phyloP scores from a whole-genome alignment of 208 protist species.

The Wallacemonas rigidus region DNA sequence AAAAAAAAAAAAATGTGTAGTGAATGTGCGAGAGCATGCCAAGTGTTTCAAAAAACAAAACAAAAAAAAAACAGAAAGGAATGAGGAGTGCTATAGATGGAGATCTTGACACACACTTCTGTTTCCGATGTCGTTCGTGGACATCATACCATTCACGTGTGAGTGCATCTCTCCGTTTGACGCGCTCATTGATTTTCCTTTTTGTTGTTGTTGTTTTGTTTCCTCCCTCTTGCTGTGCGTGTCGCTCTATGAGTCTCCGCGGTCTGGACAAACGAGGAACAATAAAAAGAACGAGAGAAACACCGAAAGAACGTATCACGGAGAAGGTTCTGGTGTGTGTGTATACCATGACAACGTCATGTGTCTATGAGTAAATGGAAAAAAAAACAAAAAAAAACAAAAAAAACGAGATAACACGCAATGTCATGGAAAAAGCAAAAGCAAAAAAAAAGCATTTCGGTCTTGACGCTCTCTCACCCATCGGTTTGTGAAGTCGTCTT shows the following conservation, averaged over 20 bases:
- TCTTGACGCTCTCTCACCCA: too few relatives aligned
- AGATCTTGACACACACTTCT: too few relatives aligned
- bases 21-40: too few relatives aligned
- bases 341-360: neutral
- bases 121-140: too few relatives aligned
- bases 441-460: neutral
- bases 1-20: neutral
- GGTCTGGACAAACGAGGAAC: too few relatives aligned
- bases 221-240: neutral
- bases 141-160: neutral
- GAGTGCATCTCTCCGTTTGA: too few relatives aligned
- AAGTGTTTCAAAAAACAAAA: neutral
- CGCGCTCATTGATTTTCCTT: conserved; percentile 3
- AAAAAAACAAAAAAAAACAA: conserved; percentile 6
- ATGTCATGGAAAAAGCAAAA: neutral
- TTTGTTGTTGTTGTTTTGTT: conserved; percentile 2
- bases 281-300: neutral
- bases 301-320: conserved; percentile 5
- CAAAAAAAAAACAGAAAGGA: neutral
- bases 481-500: neutral
- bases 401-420: neutral
- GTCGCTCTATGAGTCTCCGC: neutral
- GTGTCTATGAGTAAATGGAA: conserved; percentile 3
- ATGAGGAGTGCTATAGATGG: neutral
- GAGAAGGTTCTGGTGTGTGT: neutral